Evolutionary conservation across 306 rosid genomes (phyloP), one percentile per base, ranked within the genome.

Genomic region (Castanea sativa): DNA sequence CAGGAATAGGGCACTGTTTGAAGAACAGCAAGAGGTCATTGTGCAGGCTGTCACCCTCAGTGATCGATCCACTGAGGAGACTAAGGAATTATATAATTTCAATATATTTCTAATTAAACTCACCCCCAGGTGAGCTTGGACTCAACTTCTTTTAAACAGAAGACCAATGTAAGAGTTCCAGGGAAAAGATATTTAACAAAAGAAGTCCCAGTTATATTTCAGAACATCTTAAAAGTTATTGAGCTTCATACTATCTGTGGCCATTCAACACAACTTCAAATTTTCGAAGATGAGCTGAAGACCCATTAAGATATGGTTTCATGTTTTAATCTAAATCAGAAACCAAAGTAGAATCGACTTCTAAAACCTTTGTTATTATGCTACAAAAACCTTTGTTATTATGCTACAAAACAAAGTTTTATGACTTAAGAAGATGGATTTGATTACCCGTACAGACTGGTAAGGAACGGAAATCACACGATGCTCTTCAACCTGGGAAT

Each of bases 401-500:
- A 55, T 19, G 18, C 33, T 51, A 33, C 41, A 21, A 5, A 41
- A 18, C 15, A 21, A 15, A 35, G 6, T 43, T 52, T 56, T 13
- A 68, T 23, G 55, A 61, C 52, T 67, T 67, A 15, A 32, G 72
- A 67, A 16, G 49, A 18, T 19, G 15, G 51, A 67, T 18, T 12
- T 49, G 74, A 61, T 18, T 90, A 95, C 99, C 97, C 84, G 90
- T 32, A 95, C 94, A 4, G 96, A 89, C 76, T 76, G 83, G 81
- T 95, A 95, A 68, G 98, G 93, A 81, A 91, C 92, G 61, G 98
- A 60, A 86, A 85, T 84, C 58, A 92, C 85, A 76, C 97, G 93
- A 77, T 91, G 96, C 77, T 95, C 97, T 77, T 95, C 99, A 85
- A 95, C 98, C 97, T 94, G 88, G 81, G 78, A 81, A 72, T 16